Evolutionary conservation across 352 stramenopile genomes (phyloP).

Genomic region (Globisporangium cylindrosporum): DNA sequence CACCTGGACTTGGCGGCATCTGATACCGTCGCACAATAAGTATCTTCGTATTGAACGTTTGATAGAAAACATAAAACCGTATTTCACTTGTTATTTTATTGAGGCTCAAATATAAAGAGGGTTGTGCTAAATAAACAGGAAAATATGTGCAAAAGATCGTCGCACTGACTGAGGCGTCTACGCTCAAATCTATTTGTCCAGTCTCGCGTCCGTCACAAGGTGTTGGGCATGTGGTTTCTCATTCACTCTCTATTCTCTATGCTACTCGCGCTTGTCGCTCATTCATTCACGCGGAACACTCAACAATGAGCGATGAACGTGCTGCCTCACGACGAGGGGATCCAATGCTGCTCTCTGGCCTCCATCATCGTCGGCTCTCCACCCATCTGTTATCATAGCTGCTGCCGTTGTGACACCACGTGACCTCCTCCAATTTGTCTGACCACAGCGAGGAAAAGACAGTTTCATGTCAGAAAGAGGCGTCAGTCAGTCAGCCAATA

Average conservation of each 20-base stretch:
- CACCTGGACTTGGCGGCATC: not conserved
- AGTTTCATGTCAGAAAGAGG: constrained; percentile 13
- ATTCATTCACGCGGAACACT: not conserved
- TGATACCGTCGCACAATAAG: not conserved
- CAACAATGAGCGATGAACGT: not conserved
- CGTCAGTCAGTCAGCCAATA: not conserved
- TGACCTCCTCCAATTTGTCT: not conserved
- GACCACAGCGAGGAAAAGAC: not conserved
- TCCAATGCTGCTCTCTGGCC: not conserved
- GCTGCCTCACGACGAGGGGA: not conserved
- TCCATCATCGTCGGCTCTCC: not conserved
- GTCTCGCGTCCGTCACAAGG: too few relatives aligned
- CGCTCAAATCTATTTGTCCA: not conserved
- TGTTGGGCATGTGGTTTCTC: not conserved
- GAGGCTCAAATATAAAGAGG: not conserved
- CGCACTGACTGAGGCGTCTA: not conserved
- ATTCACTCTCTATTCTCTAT: not conserved
- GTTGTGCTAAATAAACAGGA: not conserved
- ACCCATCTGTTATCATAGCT: not conserved
- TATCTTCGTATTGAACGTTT: not conserved
- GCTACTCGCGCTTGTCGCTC: not conserved
- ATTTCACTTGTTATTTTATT: not conserved
- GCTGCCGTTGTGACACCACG: not conserved
- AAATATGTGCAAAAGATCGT: not conserved
- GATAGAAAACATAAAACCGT: not conserved